phyloP scores from a whole-genome alignment of 1,284 basidiomycete genomes.

The Caloboletus inedulis region DNA sequence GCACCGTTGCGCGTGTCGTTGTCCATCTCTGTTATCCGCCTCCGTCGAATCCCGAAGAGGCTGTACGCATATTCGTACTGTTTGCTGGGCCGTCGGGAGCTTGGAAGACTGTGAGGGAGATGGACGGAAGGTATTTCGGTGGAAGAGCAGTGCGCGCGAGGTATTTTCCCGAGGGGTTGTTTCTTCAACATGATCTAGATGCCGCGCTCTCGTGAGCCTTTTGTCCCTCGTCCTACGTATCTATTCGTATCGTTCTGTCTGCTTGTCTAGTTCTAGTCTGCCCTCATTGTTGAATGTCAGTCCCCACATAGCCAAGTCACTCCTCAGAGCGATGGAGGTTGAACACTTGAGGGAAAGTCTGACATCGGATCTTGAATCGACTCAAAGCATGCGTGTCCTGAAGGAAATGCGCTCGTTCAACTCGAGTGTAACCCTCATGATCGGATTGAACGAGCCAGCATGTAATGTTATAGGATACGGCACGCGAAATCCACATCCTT shows the following conservation, averaged over 20 bases:
- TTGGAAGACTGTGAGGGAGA: constrained; percentile 88
- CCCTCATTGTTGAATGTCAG: background rate
- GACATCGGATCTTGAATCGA: background rate
- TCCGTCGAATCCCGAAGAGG: constrained; percentile 58
- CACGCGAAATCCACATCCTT: too few species aligned
- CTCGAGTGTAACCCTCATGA: background rate
- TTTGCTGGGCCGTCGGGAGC: constrained; percentile 89
- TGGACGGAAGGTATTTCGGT: constrained; percentile 89
- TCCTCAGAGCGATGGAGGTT: background rate
- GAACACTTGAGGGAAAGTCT: background rate
- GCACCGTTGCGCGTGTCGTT: constrained; percentile 85
- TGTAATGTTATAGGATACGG: too few species aligned
- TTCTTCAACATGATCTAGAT: constrained; percentile 52
- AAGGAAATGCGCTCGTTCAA: background rate
- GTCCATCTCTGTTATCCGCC: constrained; percentile 73
- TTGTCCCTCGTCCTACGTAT: background rate
- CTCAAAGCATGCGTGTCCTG: background rate
- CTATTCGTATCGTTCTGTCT: background rate
- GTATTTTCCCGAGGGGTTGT: constrained; percentile 75
- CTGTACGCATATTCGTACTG: constrained; percentile 80
- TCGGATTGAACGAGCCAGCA: background rate
- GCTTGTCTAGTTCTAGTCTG: background rate
- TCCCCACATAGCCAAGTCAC: background rate
- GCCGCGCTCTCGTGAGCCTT: constrained; percentile 15
- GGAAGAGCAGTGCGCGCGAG: constrained; percentile 79